A percentile compares a stretch with the other conserved stretches of the same genome.
phyloP scores from a whole-genome alignment of 2,329 filamentous ascomycete genomes.

The Xylariales sp. region DNA sequence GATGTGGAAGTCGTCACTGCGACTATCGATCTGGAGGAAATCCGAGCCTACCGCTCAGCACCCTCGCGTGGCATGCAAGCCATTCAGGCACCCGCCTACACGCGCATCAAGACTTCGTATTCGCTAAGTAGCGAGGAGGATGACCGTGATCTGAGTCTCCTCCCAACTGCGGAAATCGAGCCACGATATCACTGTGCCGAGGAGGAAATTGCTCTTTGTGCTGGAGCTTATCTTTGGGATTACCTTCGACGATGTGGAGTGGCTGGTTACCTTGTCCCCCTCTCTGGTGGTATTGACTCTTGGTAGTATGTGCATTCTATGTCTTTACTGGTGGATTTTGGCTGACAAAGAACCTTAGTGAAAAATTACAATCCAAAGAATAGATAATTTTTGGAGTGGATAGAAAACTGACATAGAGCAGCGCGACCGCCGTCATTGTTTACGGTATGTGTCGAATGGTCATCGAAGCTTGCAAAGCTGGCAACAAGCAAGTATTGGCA shows the following conservation, averaged over 20 bases:
- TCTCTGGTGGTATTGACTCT: constrained; percentile 53
- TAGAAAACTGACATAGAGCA: no score
- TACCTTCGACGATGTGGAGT: constrained; percentile 47
- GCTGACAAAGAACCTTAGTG: no score
- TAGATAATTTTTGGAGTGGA: no score
- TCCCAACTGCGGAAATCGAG: constrained; percentile 37
- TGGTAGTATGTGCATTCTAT: no score
- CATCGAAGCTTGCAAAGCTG: constrained; percentile 41
- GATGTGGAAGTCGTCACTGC: constrained; percentile 64
- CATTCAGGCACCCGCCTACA: constrained; percentile 40
- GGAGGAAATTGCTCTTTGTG: constrained; percentile 62
- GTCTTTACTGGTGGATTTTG: no score
- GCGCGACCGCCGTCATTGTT: constrained; percentile 44
- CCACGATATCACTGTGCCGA: constrained; percentile 57
- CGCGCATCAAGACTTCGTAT: constrained; percentile 34
- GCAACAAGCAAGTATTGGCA: constrained; percentile 31
- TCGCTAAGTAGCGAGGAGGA: constrained; percentile 27
- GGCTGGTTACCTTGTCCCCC: constrained; percentile 52
- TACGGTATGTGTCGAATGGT: constrained; percentile 52
- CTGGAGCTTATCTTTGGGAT: constrained; percentile 65
- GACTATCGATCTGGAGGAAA: constrained; percentile 67
- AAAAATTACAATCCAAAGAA: no score
- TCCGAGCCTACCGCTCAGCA: constrained; percentile 55
- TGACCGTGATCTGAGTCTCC: constrained; percentile 34
- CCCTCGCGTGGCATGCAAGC: constrained; percentile 56